Percentiles rank a stretch among this genome's conserved stretches.
phyloP scores from a whole-genome alignment of 139 green algal species.

The Chloropicon primus region DNA sequence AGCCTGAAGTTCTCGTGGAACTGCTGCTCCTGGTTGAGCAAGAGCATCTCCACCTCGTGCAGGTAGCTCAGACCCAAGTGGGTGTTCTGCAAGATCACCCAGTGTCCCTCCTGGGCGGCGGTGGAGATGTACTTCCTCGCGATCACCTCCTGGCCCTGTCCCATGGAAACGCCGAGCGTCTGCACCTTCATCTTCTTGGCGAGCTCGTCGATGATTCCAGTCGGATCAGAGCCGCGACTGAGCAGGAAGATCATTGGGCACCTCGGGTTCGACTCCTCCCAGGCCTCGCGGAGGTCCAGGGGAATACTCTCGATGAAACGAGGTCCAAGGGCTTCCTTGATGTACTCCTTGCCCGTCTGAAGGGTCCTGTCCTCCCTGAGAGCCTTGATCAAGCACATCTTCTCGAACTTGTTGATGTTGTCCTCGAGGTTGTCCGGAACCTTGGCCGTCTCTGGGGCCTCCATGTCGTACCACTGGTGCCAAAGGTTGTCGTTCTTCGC shows the following conservation, averaged over 20 bases:
- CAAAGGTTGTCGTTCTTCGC: constrained; percentile 71
- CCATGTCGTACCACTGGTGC: constrained; percentile 71
- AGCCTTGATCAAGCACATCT: constrained; percentile 79
- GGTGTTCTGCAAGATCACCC: constrained; percentile 94
- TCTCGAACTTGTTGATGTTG: constrained; percentile 61
- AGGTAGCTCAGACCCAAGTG: constrained; percentile 84
- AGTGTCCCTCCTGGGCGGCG: constrained; percentile 71
- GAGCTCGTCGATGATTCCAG: constrained; percentile 82
- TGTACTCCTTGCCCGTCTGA: constrained; percentile 67
- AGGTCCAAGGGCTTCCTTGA: constrained; percentile 67
- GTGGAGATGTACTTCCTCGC: constrained; percentile 75
- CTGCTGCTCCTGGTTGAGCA: constrained; percentile 37
- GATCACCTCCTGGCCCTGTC: constrained; percentile 74
- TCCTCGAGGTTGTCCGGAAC: constrained; percentile 74
- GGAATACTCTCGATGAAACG: constrained; percentile 73
- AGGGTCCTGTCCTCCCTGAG: constrained; percentile 83
- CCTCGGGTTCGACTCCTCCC: constrained; percentile 40
- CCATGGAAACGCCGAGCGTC: constrained; percentile 79
- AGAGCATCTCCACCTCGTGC: constrained; percentile 73
- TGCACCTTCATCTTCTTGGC: constrained; percentile 89
- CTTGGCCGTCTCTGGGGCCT: constrained; percentile 76
- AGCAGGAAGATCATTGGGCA: constrained; percentile 88
- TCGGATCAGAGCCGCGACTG: constrained; percentile 72
- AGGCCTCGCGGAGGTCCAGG: constrained; percentile 71
- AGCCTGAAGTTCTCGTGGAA: constrained; percentile 68